phyloP scores from a whole-genome alignment of 2,329 filamentous ascomycete species.

The Arthrobotrys pseudoclavata region DNA sequence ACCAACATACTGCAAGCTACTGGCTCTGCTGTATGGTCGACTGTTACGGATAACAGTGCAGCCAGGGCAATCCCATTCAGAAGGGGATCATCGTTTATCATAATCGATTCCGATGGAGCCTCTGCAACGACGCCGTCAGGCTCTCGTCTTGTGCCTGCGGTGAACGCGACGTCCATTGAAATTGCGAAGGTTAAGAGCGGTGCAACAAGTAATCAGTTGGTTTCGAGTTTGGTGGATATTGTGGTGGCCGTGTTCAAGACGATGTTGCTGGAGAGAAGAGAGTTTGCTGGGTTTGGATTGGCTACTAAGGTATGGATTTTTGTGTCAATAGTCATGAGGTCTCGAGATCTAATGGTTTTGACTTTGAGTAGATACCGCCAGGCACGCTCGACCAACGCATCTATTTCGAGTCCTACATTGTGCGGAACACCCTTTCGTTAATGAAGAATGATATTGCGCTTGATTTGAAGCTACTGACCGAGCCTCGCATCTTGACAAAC shows the following conservation, averaged over 20 bases:
- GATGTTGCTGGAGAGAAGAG: slow-evolving; percentile 86
- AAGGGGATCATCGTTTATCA: slow-evolving; percentile 89
- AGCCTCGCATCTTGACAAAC: slow-evolving; percentile 88
- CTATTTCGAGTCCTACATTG: slow-evolving; percentile 91
- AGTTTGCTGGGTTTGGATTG: slow-evolving; percentile 88
- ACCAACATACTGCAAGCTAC: slow-evolving; percentile 64
- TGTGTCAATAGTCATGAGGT: not conserved
- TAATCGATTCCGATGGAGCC: slow-evolving; percentile 70
- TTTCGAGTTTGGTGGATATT: slow-evolving; percentile 81
- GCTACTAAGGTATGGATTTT: slow-evolving; percentile 77
- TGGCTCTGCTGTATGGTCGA: slow-evolving; percentile 57
- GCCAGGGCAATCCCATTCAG: slow-evolving; percentile 62
- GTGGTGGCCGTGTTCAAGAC: slow-evolving; percentile 85
- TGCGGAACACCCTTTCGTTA: slow-evolving; percentile 80
- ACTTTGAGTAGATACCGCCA: slow-evolving; percentile 72
- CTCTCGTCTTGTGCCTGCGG: slow-evolving; percentile 53
- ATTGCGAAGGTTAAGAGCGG: slow-evolving; percentile 74
- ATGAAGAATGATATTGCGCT: slow-evolving; percentile 78
- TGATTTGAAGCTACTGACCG: slow-evolving; percentile 79
- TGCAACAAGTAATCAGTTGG: slow-evolving; percentile 42
- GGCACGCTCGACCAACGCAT: slow-evolving; percentile 95
- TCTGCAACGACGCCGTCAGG: slow-evolving; percentile 46
- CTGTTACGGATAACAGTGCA: slow-evolving; percentile 56
- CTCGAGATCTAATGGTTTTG: not conserved
- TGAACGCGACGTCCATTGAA: slow-evolving; percentile 66